Percentiles rank a stretch among this genome's conserved stretches.
These are phyloP conservation scores for Zopfia rhizophila DNA, from an alignment of 2,329 filamentous ascomycete species.

Conservation along the genomic window DNA sequence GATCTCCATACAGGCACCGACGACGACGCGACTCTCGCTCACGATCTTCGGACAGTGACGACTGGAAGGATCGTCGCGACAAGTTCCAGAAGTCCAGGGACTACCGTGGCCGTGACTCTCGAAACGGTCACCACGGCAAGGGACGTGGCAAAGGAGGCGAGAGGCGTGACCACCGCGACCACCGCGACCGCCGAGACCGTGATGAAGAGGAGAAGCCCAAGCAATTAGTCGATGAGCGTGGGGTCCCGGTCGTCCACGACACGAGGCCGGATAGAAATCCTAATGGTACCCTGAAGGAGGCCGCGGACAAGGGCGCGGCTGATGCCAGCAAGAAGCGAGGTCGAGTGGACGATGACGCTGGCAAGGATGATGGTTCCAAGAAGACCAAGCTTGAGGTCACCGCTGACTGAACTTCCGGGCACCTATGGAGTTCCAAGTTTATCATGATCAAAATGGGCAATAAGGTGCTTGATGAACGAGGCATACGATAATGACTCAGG, in stretches of 20 bases:
- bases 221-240: conserved; percentile 37
- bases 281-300: conserved; percentile 31
- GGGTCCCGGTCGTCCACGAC: conserved; percentile 34
- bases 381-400: conserved; percentile 49
- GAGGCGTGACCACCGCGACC: conserved; percentile 25
- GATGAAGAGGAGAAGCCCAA: conserved; percentile 12
- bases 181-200: conserved; percentile 13
- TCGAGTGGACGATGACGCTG: too few relatives aligned
- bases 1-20: conserved; percentile 27
- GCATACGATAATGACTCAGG: too few relatives aligned
- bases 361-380: conserved; percentile 34
- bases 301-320: conserved; percentile 48
- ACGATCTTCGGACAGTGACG: conserved; percentile 25
- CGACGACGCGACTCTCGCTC: conserved; percentile 13
- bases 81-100: conserved; percentile 47
- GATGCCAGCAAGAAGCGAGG: too few relatives aligned
- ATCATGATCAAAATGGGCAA: too few relatives aligned
- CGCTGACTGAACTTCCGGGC: too few relatives aligned
- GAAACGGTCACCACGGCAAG: conserved; percentile 10
- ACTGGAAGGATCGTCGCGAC: conserved; percentile 35
- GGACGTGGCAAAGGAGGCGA: conserved; percentile 27
- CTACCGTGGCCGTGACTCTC: conserved; percentile 25
- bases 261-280: background rate
- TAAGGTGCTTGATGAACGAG: too few relatives aligned
- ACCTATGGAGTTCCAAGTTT: too few relatives aligned